Conservation (phyloP, 1,139 yeast species). For the Geotrichum klebahnii region DNA sequence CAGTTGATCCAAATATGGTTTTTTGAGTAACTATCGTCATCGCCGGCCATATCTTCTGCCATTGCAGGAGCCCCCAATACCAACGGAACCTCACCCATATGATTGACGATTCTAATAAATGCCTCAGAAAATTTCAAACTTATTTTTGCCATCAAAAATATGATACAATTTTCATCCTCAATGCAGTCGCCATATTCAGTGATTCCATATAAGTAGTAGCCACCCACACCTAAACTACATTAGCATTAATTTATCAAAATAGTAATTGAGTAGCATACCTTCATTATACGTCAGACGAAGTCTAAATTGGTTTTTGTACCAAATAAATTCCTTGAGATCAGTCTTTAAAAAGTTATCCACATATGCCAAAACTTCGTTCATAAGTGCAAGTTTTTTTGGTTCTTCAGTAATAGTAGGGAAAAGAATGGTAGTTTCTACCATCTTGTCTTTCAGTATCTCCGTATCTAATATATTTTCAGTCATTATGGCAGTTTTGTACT, state of each 20-base stretch:
- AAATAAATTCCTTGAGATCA: conserved; percentile 6
- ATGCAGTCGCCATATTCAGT: conserved; percentile 13
- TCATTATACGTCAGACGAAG: conserved; percentile 10
- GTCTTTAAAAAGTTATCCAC: not conserved
- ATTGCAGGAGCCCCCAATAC: conserved; percentile 4
- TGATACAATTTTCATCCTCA: conserved; percentile 10
- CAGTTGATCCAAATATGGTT: conserved; percentile 18
- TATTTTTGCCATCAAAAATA: conserved; percentile 6
- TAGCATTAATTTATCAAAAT: not conserved
- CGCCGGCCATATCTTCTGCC: conserved; percentile 5
- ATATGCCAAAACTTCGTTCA: not conserved
- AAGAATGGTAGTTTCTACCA: conserved; percentile 14
- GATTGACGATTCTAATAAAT: conserved; percentile 10
- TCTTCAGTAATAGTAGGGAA: conserved; percentile 8
- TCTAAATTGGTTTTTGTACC: conserved; percentile 12
- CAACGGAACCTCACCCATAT: conserved; percentile 20
- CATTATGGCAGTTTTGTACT: not conserved
- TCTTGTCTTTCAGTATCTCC: conserved; percentile 10
- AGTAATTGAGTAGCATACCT: not conserved
- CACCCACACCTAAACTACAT: conserved; percentile 3
- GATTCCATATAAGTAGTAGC: conserved; percentile 19
- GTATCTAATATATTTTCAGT: conserved; percentile 9
- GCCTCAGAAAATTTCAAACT: conserved; percentile 8
- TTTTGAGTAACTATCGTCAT: conserved; percentile 8
- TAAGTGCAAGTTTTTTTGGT: not conserved